These are phyloP conservation scores for Lachancea thermotolerans DNA, from an alignment of 805 yeast genomes.

Conservation along the genomic window DNA sequence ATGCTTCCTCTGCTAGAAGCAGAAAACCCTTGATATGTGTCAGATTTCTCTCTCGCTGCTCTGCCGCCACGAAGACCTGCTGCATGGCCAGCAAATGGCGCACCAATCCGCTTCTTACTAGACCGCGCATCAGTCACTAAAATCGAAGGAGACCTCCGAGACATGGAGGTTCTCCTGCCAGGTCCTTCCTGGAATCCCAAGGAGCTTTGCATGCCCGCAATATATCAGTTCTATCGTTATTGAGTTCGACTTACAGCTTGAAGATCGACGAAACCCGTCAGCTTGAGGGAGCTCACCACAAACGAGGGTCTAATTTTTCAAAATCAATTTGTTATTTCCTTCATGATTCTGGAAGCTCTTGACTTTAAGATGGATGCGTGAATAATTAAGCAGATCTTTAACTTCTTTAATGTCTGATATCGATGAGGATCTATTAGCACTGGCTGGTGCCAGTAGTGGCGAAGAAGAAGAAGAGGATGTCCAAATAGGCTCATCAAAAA, in stretches of 20 bases:
- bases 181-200: neutral
- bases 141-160: constrained; percentile 88
- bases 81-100: constrained; percentile 72
- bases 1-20: too few species aligned
- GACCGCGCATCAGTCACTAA: constrained; percentile 84
- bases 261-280: neutral
- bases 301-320: neutral
- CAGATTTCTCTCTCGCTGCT: neutral
- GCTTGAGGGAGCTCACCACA: neutral
- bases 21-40: too few species aligned
- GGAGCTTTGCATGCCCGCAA: neutral
- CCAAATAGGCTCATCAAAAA: constrained; percentile 22
- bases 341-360: too few species aligned
- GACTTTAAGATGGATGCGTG: too few species aligned
- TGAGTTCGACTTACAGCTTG: neutral
- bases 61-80: constrained; percentile 19
- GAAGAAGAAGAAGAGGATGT: constrained; percentile 33
- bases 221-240: neutral
- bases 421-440: constrained; percentile 92
- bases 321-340: too few species aligned
- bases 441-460: constrained; percentile 74
- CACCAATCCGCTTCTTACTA: constrained; percentile 43
- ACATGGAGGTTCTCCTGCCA: constrained; percentile 12
- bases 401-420: constrained; percentile 59
- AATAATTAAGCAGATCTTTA: neutral